Evolutionary conservation across 164 flowering plant genomes (phyloP), one percentile per base, ranked within the genome.

Genomic region (Akebia trifoliata): DNA sequence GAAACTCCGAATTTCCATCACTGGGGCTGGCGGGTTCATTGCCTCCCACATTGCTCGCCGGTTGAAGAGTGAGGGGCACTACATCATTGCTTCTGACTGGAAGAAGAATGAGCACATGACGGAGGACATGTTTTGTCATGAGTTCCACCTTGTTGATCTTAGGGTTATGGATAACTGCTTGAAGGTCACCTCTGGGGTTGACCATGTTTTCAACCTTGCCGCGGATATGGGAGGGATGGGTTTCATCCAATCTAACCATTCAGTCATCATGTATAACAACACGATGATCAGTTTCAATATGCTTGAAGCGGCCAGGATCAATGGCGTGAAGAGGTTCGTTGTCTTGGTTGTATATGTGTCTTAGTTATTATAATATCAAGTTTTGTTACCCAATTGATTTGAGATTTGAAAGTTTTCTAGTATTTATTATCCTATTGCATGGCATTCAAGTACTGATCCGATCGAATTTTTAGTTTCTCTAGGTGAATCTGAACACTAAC

Each of bases 221-320:
- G 99, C 99, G 62, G 99, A 93, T 72, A 93, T 93, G 99, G 99
- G 99, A 60, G 99, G 99, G 29, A 93, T 93, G 99, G 99, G 99
- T 10, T 93, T 93, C 73, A 93, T 93, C 44, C 99, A 93, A 76
- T 93, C 99, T 50, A 93, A 93, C 64, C 99, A 93, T 70, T 93
- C 99, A 0, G 97, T 93, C 44, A 93, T 93, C 52, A 85, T 93
- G 94, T 93, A 90, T 39, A 93, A 93, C 73, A 90, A 93, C 73
- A 93, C 97, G 0, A 93, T 93, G 99, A 93, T 93, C 72, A 90
- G 99, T 67, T 86, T 93, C 74, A 93, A 90, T 78, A 87, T 90
- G 95, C 81, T 90, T 36, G 99, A 90, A 71, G 97, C 99, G 46
- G 74, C 89, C 2, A 81, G 97, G 70, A 82, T 93, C 58, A 93